Percentiles rank a stretch among this genome's conserved stretches.
Evolutionary conservation across 2,329 filamentous ascomycete genomes (phyloP).

Genomic region (Beauveria sp.): DNA sequence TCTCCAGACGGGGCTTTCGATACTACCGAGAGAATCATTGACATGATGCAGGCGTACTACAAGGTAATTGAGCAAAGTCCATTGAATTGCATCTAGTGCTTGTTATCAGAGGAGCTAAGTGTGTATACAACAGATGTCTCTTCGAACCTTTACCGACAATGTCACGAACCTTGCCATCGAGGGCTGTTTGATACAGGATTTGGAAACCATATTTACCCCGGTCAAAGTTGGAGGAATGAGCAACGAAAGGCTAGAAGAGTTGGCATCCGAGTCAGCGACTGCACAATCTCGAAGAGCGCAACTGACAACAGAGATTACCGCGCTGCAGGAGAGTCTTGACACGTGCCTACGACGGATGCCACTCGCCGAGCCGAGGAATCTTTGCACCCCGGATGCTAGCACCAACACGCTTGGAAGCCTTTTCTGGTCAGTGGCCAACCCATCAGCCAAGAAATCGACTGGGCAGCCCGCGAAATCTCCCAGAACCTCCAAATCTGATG

Average conservation of each 20-base stretch:
- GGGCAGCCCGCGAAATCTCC: not conserved
- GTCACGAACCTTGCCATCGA: slow-evolving; percentile 41
- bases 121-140: slow-evolving; percentile 15
- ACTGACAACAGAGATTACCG: not conserved
- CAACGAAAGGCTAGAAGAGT: slow-evolving; percentile 20
- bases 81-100: not conserved
- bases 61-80: slow-evolving; percentile 18
- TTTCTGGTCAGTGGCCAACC: not conserved
- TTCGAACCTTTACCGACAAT: slow-evolving; percentile 36
- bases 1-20: slow-evolving; percentile 20
- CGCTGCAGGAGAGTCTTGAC: slow-evolving; percentile 5
- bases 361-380: not conserved
- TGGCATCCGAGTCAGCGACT: slow-evolving; percentile 26
- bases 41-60: slow-evolving; percentile 38
- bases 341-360: not conserved
- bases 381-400: not conserved
- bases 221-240: slow-evolving; percentile 27
- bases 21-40: slow-evolving; percentile 31
- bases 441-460: not conserved
- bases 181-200: slow-evolving; percentile 35
- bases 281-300: slow-evolving; percentile 11
- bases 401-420: not conserved
- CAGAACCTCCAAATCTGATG: not conserved
- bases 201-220: slow-evolving; percentile 34
- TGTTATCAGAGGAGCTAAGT: not conserved